Conservation (phyloP, 2,329 filamentous ascomycete genomes). For the Paraconiothyrium sp. region DNA sequence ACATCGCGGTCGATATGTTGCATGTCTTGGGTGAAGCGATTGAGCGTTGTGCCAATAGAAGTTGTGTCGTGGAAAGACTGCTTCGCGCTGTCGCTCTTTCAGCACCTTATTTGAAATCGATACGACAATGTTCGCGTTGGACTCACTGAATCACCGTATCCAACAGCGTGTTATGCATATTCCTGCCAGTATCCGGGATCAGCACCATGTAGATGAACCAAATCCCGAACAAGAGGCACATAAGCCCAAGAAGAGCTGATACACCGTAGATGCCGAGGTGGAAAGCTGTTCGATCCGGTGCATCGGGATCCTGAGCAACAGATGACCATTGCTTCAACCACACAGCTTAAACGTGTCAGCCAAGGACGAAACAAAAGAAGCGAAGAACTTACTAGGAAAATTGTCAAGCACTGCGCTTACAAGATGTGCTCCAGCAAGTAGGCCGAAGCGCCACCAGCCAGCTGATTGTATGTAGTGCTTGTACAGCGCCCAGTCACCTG, state of each 20-base stretch:
- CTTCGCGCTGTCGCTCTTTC: conserved; percentile 4
- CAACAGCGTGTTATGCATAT: conserved; percentile 39
- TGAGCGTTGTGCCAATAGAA: conserved; percentile 12
- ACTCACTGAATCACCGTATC: conserved; percentile 12
- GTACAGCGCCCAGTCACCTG: conserved; percentile 18
- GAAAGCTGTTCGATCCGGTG: not conserved
- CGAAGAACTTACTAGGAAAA: conserved; percentile 13
- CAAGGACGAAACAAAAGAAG: not conserved
- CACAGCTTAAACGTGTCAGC: conserved; percentile 10
- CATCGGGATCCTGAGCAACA: not conserved
- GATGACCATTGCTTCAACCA: conserved; percentile 20
- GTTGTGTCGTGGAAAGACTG: conserved; percentile 15
- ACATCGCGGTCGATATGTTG: conserved; percentile 20
- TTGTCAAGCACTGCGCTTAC: conserved; percentile 10
- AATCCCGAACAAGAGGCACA: not conserved
- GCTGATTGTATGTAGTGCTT: conserved; percentile 16
- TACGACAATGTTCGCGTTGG: conserved; percentile 13
- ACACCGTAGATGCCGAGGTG: not conserved
- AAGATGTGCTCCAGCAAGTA: conserved; percentile 10
- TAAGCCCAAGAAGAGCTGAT: not conserved
- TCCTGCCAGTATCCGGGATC: conserved; percentile 21
- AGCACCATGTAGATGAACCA: conserved; percentile 4
- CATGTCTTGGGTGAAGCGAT: conserved; percentile 26
- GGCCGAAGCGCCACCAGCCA: conserved; percentile 10
- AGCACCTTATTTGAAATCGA: conserved; percentile 1